Percentiles rank a stretch among this genome's conserved stretches.
Evolutionary conservation across 805 yeast genomes (phyloP).

Genomic region (Pichia membranifaciens): DNA sequence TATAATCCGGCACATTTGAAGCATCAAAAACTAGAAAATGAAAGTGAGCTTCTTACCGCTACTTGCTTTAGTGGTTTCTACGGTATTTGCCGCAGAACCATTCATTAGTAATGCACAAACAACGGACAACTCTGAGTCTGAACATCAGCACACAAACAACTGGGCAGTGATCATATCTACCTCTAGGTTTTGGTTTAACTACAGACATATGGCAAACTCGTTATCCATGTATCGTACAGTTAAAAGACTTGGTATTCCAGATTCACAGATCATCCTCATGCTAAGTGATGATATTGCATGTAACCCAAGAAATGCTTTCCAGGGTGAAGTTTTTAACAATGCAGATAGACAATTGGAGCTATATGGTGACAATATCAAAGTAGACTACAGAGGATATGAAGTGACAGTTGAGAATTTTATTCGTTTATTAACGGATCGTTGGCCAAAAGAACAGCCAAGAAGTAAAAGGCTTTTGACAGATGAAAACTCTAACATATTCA

Average conservation of each 20-base stretch:
- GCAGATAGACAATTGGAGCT: conserved; percentile 87
- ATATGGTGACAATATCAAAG: conserved; percentile 92
- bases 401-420: conserved; percentile 96
- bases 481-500: conserved; percentile 88
- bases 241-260: conserved; percentile 93
- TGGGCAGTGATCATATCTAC: conserved; percentile 93
- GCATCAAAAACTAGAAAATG: no score
- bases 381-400: conserved; percentile 95
- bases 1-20: no score
- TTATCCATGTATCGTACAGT: conserved; percentile 93
- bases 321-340: conserved; percentile 93
- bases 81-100: neutral
- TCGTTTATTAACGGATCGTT: conserved; percentile 87
- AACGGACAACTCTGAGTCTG: neutral
- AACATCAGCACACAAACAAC: conserved; percentile 47
- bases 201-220: conserved; percentile 96
- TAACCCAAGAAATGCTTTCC: conserved; percentile 91
- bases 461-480: conserved; percentile 87
- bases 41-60: no score
- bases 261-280: conserved; percentile 94
- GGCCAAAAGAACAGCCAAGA: conserved; percentile 92
- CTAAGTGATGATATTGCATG: conserved; percentile 96
- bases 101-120: neutral
- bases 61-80: neutral
- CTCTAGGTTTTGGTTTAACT: conserved; percentile 96